phyloP scores from a whole-genome alignment of 192 early-diverging fungal species.

The Funneliformis geosporum region DNA sequence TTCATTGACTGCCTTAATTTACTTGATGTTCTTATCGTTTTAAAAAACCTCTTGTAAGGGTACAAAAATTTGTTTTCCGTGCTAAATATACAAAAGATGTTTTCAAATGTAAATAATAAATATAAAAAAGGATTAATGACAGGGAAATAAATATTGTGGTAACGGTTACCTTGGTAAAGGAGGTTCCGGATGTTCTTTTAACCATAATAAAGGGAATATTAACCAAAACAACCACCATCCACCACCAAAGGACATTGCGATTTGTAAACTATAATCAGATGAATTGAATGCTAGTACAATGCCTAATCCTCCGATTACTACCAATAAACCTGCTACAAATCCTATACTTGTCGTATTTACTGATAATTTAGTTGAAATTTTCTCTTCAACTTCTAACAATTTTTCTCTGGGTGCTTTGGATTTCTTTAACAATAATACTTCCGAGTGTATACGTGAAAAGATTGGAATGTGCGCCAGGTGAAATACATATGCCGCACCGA shows the following conservation, averaged over 20 bases:
- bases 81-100: neutral
- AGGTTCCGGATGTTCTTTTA: neutral
- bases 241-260: constrained; percentile 44
- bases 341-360: constrained; percentile 20
- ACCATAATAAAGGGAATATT: neutral
- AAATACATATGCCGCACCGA: constrained; percentile 49
- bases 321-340: constrained; percentile 25
- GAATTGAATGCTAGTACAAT: constrained; percentile 29
- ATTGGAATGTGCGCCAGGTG: constrained; percentile 48
- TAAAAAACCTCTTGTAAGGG: constrained; percentile 27
- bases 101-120: neutral
- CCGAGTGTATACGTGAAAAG: constrained; percentile 39
- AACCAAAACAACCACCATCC: constrained; percentile 50
- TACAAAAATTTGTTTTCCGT: neutral
- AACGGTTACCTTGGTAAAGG: neutral
- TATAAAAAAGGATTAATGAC: neutral
- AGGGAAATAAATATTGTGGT: neutral
- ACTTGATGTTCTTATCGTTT: constrained; percentile 38
- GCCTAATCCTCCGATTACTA: constrained; percentile 34
- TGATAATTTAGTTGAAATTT: constrained; percentile 42
- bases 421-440: constrained; percentile 33
- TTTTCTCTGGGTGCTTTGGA: constrained; percentile 1
- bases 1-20: constrained; percentile 53
- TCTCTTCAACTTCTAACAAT: constrained; percentile 26
- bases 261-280: constrained; percentile 35